Conservation (phyloP, 129 eudicot species). For the Dittrichia graveolens region DNA sequence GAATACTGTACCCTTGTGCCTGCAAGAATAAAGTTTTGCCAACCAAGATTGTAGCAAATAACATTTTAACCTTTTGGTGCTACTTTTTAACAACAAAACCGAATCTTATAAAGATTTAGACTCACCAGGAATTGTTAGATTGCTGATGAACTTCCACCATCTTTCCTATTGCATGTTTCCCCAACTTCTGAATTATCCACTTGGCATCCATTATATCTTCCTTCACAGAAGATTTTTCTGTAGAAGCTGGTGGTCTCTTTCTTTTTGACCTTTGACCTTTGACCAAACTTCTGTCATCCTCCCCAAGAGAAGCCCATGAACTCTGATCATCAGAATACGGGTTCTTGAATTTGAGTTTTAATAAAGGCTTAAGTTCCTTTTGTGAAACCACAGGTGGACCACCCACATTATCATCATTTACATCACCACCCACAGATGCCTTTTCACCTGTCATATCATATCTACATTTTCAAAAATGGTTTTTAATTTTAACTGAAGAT, state of each 20-base stretch:
- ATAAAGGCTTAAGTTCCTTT: constrained; percentile 68
- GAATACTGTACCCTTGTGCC: constrained; percentile 80
- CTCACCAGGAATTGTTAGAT: constrained; percentile 78
- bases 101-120: neutral
- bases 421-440: constrained; percentile 26
- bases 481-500: neutral
- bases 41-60: constrained; percentile 1
- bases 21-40: constrained; percentile 31
- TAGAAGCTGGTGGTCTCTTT: constrained; percentile 57
- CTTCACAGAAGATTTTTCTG: constrained; percentile 40
- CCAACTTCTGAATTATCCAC: constrained; percentile 89
- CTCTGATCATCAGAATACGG: constrained; percentile 57
- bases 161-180: constrained; percentile 92
- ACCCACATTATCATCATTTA: constrained; percentile 31
- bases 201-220: constrained; percentile 79
- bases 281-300: constrained; percentile 69
- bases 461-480: neutral
- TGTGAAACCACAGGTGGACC: constrained; percentile 38
- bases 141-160: constrained; percentile 90
- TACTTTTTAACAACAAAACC: neutral
- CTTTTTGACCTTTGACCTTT: constrained; percentile 98
- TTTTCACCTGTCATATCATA: constrained; percentile 44
- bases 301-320: constrained; percentile 60
- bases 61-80: constrained; percentile 10
- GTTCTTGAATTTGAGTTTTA: constrained; percentile 81